Evolutionary conservation across 2,329 filamentous ascomycete species (phyloP), one percentile per base, ranked within the genome.

Genomic region (Trichoderma gracile): DNA sequence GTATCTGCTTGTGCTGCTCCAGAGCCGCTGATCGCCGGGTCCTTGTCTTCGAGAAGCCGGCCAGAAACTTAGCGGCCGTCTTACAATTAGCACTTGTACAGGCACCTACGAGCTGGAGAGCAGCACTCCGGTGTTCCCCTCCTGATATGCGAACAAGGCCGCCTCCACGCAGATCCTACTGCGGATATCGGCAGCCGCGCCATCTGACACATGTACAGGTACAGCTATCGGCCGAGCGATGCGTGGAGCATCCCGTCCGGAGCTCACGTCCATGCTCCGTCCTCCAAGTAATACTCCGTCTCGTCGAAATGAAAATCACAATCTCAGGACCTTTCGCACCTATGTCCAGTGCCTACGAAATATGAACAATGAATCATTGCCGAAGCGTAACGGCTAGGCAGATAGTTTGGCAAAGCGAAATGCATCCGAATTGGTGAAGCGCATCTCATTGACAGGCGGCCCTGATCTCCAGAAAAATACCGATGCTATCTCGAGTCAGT

Each of bases 31-130:
- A 63, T 46, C 40, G 23, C 6, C 40, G 43, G 40, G 23, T 43
- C 58, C 49, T 46, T 15, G 58, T 46, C 49, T 62, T 62, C 49
- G 49, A 62, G 58, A 62, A 62, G 58, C 49, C 49, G 45, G 25
- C 19, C 50, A 62, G 58, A 45, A 45, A 54, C 38, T 46, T 62
- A 23, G 49, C 49, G 38, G 25, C 42, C 40, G 40, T 42, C 42
- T 47, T 23, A 47, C 55, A 10, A 40, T 14, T 57, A n/a, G 10
- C 17, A 42, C 33, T n/a, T 55, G 52, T 56, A 56, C 40, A 45
- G 40, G 38, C 54, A 45, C 25, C 17, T 23, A 23, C 27, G 19
- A 53, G 33, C 19, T 42, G 21, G 21, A 55, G 33, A 45, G 23
- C 33, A 21, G 42, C 45, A 46, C 42, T 46, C 42, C 30, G 42